Percentiles rank a stretch among this genome's conserved stretches.
Evolutionary conservation across 805 yeast species (phyloP).

Genomic region (Saccharomycopsis sp.): DNA sequence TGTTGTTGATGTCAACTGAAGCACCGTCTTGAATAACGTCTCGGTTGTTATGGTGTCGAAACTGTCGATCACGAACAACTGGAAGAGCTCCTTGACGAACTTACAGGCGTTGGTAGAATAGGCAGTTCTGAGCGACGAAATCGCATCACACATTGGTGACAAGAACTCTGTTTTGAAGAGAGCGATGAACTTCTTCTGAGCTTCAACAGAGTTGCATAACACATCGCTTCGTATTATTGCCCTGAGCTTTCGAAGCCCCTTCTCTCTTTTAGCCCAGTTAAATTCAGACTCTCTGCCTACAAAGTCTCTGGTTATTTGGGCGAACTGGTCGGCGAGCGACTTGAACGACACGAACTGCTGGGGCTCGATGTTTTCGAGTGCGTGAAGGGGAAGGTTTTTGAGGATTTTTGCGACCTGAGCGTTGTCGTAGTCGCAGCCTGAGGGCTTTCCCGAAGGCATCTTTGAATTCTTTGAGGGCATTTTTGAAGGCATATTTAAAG

Average conservation of each 20-base stretch:
- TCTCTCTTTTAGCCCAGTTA: slow-evolving; percentile 78
- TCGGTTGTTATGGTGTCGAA: slow-evolving; percentile 33
- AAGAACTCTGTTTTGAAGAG: slow-evolving; percentile 36
- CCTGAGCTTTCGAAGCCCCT: slow-evolving; percentile 49
- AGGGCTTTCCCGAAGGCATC: background rate
- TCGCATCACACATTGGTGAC: slow-evolving; percentile 61
- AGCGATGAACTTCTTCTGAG: slow-evolving; percentile 29
- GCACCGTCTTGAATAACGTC: slow-evolving; percentile 28
- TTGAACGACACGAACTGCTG: slow-evolving; percentile 28
- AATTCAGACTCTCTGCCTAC: slow-evolving; percentile 76
- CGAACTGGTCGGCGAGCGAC: slow-evolving; percentile 28
- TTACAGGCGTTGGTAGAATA: slow-evolving; percentile 71
- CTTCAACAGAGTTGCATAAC: slow-evolving; percentile 30
- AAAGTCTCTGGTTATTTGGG: slow-evolving; percentile 33
- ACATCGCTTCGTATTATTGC: slow-evolving; percentile 55
- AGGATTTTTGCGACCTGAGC: slow-evolving; percentile 19
- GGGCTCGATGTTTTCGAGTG: slow-evolving; percentile 35
- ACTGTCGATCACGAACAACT: slow-evolving; percentile 30
- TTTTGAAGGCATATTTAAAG: background rate
- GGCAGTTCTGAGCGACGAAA: slow-evolving; percentile 76
- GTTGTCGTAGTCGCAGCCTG: background rate
- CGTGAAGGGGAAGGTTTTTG: slow-evolving; percentile 29
- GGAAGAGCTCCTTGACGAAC: slow-evolving; percentile 60
- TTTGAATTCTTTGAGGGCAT: background rate
- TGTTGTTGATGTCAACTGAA: slow-evolving; percentile 51